Evolutionary conservation across 768 basidiomycete genomes (phyloP).

Genomic region (Pleurotus tuoliensis): DNA sequence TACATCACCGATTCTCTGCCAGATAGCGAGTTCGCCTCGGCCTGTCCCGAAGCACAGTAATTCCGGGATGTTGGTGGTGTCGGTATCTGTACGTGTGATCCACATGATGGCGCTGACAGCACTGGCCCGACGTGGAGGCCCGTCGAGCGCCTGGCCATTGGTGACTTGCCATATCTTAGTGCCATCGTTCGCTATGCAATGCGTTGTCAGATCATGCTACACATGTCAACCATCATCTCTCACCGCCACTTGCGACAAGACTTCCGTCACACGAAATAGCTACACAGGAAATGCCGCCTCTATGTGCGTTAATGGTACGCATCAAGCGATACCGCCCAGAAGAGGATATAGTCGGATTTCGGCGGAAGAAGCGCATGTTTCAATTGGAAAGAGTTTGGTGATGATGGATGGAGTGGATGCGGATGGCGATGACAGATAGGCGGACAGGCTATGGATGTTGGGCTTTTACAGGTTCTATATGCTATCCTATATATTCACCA

Average conservation of each 20-base stretch:
- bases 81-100: slow-evolving; percentile 1
- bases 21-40: neutral
- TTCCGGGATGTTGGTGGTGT: neutral
- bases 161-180: no score
- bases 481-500: no score
- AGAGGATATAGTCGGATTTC: no score
- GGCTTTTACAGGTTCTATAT: no score
- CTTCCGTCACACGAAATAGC: slow-evolving; percentile 16
- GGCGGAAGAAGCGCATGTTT: no score
- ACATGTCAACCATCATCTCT: neutral
- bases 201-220: neutral
- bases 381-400: no score
- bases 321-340: no score
- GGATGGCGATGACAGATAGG: no score
- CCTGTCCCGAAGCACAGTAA: neutral
- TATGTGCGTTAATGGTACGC: slow-evolving; percentile 3
- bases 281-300: slow-evolving; percentile 12
- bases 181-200: no score
- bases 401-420: no score
- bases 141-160: no score
- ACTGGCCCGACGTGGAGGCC: neutral
- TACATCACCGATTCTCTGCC: neutral
- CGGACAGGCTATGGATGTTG: no score
- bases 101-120: slow-evolving; percentile 1
- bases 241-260: slow-evolving; percentile 17